phyloP scores from a whole-genome alignment of 2,329 filamentous ascomycete species.

The Penicillium sp. region DNA sequence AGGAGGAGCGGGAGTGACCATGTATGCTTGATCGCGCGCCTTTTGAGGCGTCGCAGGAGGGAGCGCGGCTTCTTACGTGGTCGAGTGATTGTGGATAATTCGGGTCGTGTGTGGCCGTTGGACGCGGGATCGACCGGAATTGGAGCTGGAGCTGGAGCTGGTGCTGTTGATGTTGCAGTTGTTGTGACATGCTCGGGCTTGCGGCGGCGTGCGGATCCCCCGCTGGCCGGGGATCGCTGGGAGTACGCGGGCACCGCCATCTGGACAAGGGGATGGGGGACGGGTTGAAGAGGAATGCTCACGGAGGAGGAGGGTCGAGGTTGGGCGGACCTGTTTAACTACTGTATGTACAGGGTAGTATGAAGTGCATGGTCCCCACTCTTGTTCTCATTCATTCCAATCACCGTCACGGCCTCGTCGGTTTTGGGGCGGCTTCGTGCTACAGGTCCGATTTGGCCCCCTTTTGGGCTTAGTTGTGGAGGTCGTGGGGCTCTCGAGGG shows the following conservation, averaged over 20 bases:
- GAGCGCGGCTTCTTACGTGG: slow-evolving; percentile 8
- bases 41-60: slow-evolving; percentile 36
- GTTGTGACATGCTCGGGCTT: not conserved
- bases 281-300: not conserved
- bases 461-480: slow-evolving; percentile 6
- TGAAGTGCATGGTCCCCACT: not conserved
- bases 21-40: slow-evolving; percentile 51
- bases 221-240: not conserved
- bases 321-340: not conserved
- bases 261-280: not conserved
- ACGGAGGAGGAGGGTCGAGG: not conserved
- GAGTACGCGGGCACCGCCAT: slow-evolving; percentile 6
- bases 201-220: not conserved
- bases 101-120: not conserved
- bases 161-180: not conserved
- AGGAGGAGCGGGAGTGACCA: slow-evolving; percentile 71
- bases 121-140: not conserved
- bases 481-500: not conserved
- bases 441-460: slow-evolving; percentile 13
- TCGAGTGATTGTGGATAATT: not conserved
- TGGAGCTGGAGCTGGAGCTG: not conserved
- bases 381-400: not conserved
- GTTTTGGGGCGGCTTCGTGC: slow-evolving; percentile 1
- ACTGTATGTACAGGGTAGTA: too few species aligned
- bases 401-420: not conserved